A percentile compares a stretch with the other conserved stretches of the same genome.
phyloP scores from a whole-genome alignment of 495 filamentous ascomycete genomes.

The Podospora comata region DNA sequence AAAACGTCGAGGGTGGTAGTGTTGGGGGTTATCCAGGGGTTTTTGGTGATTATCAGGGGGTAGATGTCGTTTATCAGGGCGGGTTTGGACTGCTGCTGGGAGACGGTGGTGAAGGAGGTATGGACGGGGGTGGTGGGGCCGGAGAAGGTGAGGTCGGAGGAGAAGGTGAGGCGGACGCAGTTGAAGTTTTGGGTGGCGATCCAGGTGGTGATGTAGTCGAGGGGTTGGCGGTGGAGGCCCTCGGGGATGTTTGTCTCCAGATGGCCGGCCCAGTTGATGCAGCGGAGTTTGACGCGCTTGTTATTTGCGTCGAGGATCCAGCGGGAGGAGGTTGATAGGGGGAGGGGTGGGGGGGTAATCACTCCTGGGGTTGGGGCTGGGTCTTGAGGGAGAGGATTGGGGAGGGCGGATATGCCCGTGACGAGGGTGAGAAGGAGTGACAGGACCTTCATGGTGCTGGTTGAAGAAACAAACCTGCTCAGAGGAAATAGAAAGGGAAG shows the following conservation, averaged over 20 bases:
- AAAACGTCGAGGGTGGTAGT: constrained; percentile 41
- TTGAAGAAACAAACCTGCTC: constrained; percentile 23
- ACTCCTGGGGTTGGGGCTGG: neutral
- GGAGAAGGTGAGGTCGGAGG: constrained; percentile 48
- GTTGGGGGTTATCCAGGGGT: constrained; percentile 37
- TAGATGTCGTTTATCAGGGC: constrained; percentile 36
- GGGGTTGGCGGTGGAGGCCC: constrained; percentile 46
- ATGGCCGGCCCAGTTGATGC: constrained; percentile 53
- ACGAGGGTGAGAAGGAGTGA: constrained; percentile 20
- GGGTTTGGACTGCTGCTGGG: constrained; percentile 33
- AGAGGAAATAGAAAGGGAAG: neutral
- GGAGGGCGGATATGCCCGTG: constrained; percentile 28
- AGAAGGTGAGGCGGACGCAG: constrained; percentile 54
- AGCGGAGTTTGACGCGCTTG: constrained; percentile 49
- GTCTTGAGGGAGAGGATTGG: constrained; percentile 12
- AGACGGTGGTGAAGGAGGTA: constrained; percentile 42
- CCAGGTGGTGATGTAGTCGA: constrained; percentile 42
- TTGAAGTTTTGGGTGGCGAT: constrained; percentile 47
- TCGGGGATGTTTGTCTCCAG: constrained; percentile 50
- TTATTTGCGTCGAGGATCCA: constrained; percentile 50
- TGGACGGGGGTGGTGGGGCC: constrained; percentile 34
- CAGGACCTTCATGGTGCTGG: neutral
- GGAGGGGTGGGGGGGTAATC: constrained; percentile 25
- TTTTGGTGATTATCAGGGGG: constrained; percentile 35
- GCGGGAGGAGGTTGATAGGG: constrained; percentile 44